Base-by-base conservation (phyloP, 306 rosid genomes). In the Acmispon strigosus region DNA sequence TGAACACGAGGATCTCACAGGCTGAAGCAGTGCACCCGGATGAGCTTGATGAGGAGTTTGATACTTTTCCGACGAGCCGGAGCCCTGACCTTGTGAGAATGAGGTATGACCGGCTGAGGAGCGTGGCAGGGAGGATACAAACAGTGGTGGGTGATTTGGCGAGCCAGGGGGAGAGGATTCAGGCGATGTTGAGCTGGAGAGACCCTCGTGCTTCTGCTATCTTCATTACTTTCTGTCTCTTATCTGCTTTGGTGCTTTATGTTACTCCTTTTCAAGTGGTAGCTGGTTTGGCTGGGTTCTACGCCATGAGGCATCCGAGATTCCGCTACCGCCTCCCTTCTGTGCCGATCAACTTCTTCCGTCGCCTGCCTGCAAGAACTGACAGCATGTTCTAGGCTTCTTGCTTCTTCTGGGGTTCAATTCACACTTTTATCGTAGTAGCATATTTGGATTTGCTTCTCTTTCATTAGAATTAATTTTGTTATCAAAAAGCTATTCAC, bases 141-240 rank as follows among this genome's bases (percentile, higher is more conserved):
- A 62, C 65, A 0, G 71, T 54, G 32, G 77, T 84, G 0, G 82
- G 82, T 1, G 82, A 84, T 70, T 37, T 84, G 72, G 88, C 84
- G 0, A 76, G 78, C 73, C 80, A 73, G 41, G 86, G 76, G 18
- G 89, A 85, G 73, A 78, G 84, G 80, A 42, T 81, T 70, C 78
- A 85, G 19, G 76, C 86, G 63, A 24, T 82, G 66, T 64, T 85
- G 62, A 82, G 75, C 61, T 82, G 89, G 86, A 79, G 84, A 63
- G 89, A 85, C 47, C 86, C 75, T 1, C 80, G 76, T 16, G 86
- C 84, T 47, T 76, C 86, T 16, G 53, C 79, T 2, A 9, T 85
- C 12, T 73, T 72, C 53, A 41, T 73, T 13, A 42, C 73, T 5
- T 34, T 72, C 1, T 81, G 70, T 69, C 17, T 81, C 0, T 0